A percentile compares a stretch with the other conserved stretches of the same genome.
These are phyloP conservation scores for Alternaria atra DNA, from an alignment of 2,329 filamentous ascomycete genomes.

Conservation along the genomic window DNA sequence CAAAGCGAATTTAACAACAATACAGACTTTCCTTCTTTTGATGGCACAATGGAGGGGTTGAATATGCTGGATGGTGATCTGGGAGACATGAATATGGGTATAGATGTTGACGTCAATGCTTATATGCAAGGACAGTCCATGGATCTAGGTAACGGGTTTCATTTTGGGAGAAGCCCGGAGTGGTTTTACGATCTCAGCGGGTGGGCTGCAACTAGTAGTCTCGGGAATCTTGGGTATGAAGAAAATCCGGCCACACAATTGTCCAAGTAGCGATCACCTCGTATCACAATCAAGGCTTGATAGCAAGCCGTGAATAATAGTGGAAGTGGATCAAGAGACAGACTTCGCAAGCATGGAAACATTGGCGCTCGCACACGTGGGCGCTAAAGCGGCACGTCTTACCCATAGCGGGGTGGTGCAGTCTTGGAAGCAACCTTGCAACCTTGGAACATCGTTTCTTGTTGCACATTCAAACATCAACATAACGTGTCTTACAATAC, in stretches of 20 bases:
- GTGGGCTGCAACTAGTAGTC: slow-evolving; percentile 2
- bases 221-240: background rate
- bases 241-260: background rate
- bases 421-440: background rate
- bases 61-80: slow-evolving; percentile 6
- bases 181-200: slow-evolving; percentile 19
- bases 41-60: slow-evolving; percentile 1
- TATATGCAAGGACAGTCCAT: slow-evolving; percentile 12
- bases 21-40: background rate
- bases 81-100: background rate
- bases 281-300: background rate
- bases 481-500: background rate
- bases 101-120: slow-evolving; percentile 12
- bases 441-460: background rate
- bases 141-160: background rate
- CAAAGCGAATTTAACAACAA: background rate
- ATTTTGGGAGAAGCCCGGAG: slow-evolving; percentile 18
- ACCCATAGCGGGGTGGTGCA: background rate
- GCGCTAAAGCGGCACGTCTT: background rate
- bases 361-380: background rate
- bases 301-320: background rate
- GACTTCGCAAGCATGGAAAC: background rate
- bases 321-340: background rate
- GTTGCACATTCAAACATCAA: background rate
- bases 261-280: background rate